Base-by-base conservation (phyloP, 1,284 basidiomycete species). In the Cryptococcus sp. region DNA sequence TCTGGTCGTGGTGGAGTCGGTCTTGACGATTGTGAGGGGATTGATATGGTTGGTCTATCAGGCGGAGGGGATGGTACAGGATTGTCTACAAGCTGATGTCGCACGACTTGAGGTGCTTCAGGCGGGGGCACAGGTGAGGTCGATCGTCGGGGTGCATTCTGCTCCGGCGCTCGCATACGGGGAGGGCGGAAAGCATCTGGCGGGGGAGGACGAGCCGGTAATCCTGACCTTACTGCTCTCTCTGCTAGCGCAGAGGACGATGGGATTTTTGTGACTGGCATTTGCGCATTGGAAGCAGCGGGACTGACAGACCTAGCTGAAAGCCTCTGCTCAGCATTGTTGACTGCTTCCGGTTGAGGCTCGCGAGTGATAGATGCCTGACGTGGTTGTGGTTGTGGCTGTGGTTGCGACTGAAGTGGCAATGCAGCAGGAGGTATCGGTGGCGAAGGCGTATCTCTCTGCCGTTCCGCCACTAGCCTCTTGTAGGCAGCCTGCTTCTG, bases 401-500 rank as follows among this genome's bases (percentile, higher is more conserved):
- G 50, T 26, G 34, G 40, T 17, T 17, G 52, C 17, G 7, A 49
- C 34, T 44, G 40, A 37, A 15, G 52, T 25, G 17, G 46, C 20
- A 37, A 26, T 11, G 22, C 17, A 29, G 23, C 43, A 29, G 26
- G 41, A 45, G 51, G 39, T 45, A 39, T 29, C 10, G 48, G 20
- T 25, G n/a, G 38, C 13, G 56, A 29, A 23, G 56, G 51, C 20
- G 25, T 47, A 4, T 53, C 46, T 38, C 53, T 22, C 46, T 71
- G 63, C 17, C 69, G 58, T 16, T 75, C 68, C 29, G 65, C 59
- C 8, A 68, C 40, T 10, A 72, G 46, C 1, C 71, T 62, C 45
- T 75, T 75, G 67, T 86, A 97, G 59, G 87, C 81, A 29, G 89
- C 86, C 77, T 99, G 96, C 77, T 98, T 98, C 57, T 83, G 84